These are phyloP conservation scores for Pseudogymnoascus sp. DNA, from an alignment of 2,329 filamentous ascomycete species.

Conservation along the genomic window DNA sequence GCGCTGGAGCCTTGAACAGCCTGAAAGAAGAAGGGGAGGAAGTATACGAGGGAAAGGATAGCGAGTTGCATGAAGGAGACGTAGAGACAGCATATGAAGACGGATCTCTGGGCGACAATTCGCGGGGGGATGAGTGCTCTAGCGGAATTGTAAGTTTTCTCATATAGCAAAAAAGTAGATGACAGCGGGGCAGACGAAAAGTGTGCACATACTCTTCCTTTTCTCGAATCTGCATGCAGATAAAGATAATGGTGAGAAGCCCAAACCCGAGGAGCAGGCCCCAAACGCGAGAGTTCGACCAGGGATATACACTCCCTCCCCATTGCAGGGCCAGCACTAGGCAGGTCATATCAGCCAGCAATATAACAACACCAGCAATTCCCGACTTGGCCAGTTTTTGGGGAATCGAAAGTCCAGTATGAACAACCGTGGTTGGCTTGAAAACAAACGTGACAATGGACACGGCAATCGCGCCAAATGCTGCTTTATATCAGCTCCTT, in stretches of 20 bases:
- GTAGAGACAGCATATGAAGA: constrained; percentile 25
- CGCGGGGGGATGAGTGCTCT: constrained; percentile 29
- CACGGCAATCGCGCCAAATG: constrained; percentile 9
- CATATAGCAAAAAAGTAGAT: neutral
- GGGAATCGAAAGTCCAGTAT: neutral
- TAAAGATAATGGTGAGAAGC: constrained; percentile 18
- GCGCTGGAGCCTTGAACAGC: constrained; percentile 33
- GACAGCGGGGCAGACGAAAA: neutral
- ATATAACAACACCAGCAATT: constrained; percentile 23
- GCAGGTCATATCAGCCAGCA: constrained; percentile 19
- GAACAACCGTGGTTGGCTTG: neutral
- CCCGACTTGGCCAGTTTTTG: neutral
- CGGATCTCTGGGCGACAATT: constrained; percentile 27
- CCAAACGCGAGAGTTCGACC: constrained; percentile 28
- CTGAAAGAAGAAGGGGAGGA: constrained; percentile 38
- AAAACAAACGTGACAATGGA: neutral
- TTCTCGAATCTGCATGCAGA: neutral
- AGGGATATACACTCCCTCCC: constrained; percentile 37
- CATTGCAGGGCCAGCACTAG: constrained; percentile 20
- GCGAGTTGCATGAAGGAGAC: constrained; percentile 26
- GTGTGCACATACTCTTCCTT: neutral
- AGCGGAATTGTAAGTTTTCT: constrained; percentile 11
- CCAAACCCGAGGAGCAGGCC: constrained; percentile 24
- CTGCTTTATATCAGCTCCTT: constrained; percentile 14
- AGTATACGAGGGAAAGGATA: constrained; percentile 29